Conservation (phyloP, 2,329 filamentous ascomycete genomes). For the Scytalidium sp. region DNA sequence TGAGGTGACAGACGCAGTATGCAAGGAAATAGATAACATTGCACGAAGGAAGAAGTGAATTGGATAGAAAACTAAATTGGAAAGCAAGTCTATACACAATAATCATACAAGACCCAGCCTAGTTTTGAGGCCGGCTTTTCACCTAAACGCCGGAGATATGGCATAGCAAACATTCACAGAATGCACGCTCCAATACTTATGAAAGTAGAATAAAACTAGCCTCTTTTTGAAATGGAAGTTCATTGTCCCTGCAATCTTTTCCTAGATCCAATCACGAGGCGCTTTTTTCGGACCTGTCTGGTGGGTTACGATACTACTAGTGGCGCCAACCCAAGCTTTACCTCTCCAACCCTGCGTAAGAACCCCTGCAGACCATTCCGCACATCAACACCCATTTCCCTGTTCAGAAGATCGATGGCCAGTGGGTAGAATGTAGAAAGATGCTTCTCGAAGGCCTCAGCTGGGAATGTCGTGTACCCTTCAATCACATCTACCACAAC, state of each 20-base stretch:
- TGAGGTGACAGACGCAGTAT: slow-evolving; percentile 22
- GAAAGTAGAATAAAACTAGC: neutral
- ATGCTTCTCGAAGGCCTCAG: slow-evolving; percentile 75
- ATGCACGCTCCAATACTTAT: slow-evolving; percentile 3
- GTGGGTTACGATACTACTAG: slow-evolving; percentile 8
- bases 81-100: slow-evolving; percentile 3
- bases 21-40: slow-evolving; percentile 18
- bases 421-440: slow-evolving; percentile 83
- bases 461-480: slow-evolving; percentile 82
- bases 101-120: slow-evolving; percentile 9
- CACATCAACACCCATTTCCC: slow-evolving; percentile 78
- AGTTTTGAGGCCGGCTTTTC: neutral
- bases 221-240: too few species aligned
- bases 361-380: slow-evolving; percentile 74
- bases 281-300: slow-evolving; percentile 19
- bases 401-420: slow-evolving; percentile 75
- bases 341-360: slow-evolving; percentile 79
- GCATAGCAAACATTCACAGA: slow-evolving; percentile 4
- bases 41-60: neutral
- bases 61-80: slow-evolving; percentile 1
- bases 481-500: slow-evolving; percentile 97
- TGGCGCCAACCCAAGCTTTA: slow-evolving; percentile 46
- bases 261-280: too few species aligned
- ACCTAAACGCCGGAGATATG: slow-evolving; percentile 5
- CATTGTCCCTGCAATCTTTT: too few species aligned